phyloP scores from a whole-genome alignment of 768 basidiomycete genomes.

The Tulasnella sp. region DNA sequence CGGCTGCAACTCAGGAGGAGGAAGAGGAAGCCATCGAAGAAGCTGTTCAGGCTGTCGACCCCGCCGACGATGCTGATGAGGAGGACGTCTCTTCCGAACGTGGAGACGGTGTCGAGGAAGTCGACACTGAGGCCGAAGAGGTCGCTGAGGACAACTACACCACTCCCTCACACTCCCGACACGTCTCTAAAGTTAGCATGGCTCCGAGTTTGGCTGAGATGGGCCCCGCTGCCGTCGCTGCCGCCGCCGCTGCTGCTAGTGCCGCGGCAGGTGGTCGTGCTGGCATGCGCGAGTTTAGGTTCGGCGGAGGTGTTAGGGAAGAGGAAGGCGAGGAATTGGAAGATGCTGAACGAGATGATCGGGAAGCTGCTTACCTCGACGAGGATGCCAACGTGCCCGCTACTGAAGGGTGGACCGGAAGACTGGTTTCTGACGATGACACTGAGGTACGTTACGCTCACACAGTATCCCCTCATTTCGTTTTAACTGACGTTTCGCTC shows the following conservation, averaged over 20 bases:
- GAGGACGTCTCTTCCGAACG: conserved; percentile 18
- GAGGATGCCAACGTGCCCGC: conserved; percentile 12
- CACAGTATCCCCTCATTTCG: not conserved
- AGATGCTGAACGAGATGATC: conserved; percentile 1
- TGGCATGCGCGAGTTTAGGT: conserved; percentile 17
- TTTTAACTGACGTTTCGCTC: not conserved
- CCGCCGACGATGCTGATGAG: conserved; percentile 36
- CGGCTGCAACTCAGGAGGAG: not conserved
- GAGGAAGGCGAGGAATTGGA: conserved; percentile 3
- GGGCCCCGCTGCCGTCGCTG: not conserved
- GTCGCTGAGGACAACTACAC: conserved; percentile 25
- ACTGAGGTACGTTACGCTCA: conserved; percentile 34
- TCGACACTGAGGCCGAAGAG: conserved; percentile 27
- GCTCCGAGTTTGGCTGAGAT: conserved; percentile 20
- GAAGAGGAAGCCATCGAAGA: conserved; percentile 5
- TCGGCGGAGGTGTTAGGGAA: conserved; percentile 8
- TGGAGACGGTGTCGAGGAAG: not conserved
- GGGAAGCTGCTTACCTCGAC: conserved; percentile 1
- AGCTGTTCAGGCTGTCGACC: not conserved
- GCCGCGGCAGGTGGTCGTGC: not conserved
- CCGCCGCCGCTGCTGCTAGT: conserved; percentile 1
- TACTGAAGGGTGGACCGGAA: not conserved
- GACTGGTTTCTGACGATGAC: conserved; percentile 27
- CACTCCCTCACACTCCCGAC: conserved; percentile 27
- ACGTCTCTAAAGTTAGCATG: conserved; percentile 24